A percentile compares a stretch with the other conserved stretches of the same genome.
Evolutionary conservation across 495 filamentous ascomycete species (phyloP).

Genomic region (Polyplosphaeria fusca): DNA sequence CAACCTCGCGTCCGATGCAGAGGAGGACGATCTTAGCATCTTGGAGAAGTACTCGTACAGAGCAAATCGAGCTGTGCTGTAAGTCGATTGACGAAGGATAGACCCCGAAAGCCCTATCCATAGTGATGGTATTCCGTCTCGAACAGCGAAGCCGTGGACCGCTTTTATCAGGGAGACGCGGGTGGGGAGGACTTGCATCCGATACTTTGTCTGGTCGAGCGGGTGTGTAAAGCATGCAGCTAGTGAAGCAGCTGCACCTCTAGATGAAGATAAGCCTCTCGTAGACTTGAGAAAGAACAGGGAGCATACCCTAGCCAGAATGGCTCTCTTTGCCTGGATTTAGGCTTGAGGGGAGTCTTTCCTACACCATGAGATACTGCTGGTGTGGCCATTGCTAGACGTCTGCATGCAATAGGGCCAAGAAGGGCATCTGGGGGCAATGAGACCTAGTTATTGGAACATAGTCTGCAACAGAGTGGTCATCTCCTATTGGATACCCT

Average conservation of each 20-base stretch:
- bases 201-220: slow-evolving; percentile 45
- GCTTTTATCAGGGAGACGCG: slow-evolving; percentile 39
- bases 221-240: slow-evolving; percentile 46
- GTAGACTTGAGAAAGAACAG: neutral
- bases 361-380: neutral
- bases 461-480: too few relatives aligned
- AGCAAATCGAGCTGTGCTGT: slow-evolving; percentile 44
- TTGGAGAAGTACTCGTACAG: slow-evolving; percentile 39
- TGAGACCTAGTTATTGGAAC: too few relatives aligned
- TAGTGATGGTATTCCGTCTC: slow-evolving; percentile 42
- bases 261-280: slow-evolving; percentile 2
- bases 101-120: slow-evolving; percentile 45
- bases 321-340: neutral
- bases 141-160: slow-evolving; percentile 39
- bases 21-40: slow-evolving; percentile 30
- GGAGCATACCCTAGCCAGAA: neutral
- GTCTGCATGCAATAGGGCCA: neutral
- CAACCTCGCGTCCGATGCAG: slow-evolving; percentile 10
- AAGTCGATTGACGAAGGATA: slow-evolving; percentile 44
- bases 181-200: slow-evolving; percentile 43
- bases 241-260: slow-evolving; percentile 44
- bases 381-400: neutral
- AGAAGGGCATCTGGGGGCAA: too few relatives aligned
- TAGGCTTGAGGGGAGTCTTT: neutral
- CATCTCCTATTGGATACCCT: too few relatives aligned